Evolutionary conservation across 2,329 filamentous ascomycete genomes (phyloP), one percentile per base, ranked within the genome.

Genomic region (Cladophialophora psammophila): DNA sequence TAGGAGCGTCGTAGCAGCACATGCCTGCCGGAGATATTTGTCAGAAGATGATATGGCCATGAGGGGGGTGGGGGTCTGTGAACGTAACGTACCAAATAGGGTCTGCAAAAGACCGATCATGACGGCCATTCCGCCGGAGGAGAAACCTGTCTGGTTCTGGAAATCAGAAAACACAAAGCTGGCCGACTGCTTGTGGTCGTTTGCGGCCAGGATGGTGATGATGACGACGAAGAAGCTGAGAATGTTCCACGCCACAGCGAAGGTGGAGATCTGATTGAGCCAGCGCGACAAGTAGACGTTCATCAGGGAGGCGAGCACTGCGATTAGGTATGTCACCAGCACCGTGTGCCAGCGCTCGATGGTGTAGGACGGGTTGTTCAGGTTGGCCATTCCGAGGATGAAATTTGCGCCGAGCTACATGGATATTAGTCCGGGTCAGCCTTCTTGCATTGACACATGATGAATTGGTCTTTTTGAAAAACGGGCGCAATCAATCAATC

Each of bases 271-370:
- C 60, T 80, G 82, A 71, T 87, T 82, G 12, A 88, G 77, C 5
- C 85, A 76, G 48, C 82, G 81, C 0, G 84, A 79, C 2, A 82
- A 77, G 75, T 81, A 85, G 54, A 86, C 77, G 69, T 87, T 88
- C 63, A 83, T 77, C 2, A 73, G 74, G 0, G 82, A 75, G 1
- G 82, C 81, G 6, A 84, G 60, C 10, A 81, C 66, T 0, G 82
- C 81, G 40, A 86, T 78, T 8, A 80, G 73, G 66, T 86, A 87
- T 3, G 85, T 80, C 0, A 87, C 77, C 2, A 87, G 76, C 0
- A 86, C 84, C 0, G 82, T 84, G 67, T 87, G 85, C 85, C 85
- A 87, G 40, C 85, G 78, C 69, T 86, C 76, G 63, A 87, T 87
- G 1, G 75, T 79, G 67, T 83, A 87, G 9, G 75, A 75, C 0